A percentile compares a stretch with the other conserved stretches of the same genome.
Conservation (phyloP, 2,329 filamentous ascomycete species). For the Trichoderma brevicompactum region DNA sequence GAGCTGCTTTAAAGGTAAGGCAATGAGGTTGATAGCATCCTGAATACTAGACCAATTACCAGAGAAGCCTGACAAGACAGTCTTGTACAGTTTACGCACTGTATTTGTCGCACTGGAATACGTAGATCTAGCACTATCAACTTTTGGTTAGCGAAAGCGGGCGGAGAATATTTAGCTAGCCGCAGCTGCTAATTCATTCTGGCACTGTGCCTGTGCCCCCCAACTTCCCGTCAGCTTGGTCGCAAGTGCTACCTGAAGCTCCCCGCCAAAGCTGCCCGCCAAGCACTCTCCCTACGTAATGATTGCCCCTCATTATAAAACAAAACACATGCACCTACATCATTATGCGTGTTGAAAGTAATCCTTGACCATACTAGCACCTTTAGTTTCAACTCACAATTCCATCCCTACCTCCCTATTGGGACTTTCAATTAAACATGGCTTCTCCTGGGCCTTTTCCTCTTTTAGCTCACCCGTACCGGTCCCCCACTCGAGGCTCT, state of each 20-base stretch:
- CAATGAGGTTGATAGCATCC: background rate
- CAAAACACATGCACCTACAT: background rate
- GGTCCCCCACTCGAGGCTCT: constrained; percentile 46
- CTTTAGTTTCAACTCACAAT: background rate
- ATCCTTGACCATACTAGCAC: background rate
- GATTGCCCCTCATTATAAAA: constrained; percentile 4
- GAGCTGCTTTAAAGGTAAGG: background rate
- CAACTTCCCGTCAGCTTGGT: background rate
- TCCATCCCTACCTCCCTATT: background rate
- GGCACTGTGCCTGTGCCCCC: background rate
- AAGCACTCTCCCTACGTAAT: constrained; percentile 1
- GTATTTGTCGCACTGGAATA: background rate
- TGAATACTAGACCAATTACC: no score
- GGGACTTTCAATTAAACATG: constrained; percentile 34
- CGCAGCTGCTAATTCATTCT: background rate
- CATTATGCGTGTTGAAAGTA: background rate
- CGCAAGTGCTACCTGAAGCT: background rate
- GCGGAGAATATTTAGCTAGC: background rate
- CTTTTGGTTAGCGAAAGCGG: background rate
- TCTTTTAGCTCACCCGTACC: constrained; percentile 53
- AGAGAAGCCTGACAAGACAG: background rate
- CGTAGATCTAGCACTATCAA: background rate
- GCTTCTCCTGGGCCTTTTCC: constrained; percentile 43
- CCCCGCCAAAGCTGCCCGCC: background rate
- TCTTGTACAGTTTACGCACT: background rate